Percentiles rank a stretch among this genome's conserved stretches.
phyloP scores from a whole-genome alignment of 805 yeast species.

The Candida silvicultrix region DNA sequence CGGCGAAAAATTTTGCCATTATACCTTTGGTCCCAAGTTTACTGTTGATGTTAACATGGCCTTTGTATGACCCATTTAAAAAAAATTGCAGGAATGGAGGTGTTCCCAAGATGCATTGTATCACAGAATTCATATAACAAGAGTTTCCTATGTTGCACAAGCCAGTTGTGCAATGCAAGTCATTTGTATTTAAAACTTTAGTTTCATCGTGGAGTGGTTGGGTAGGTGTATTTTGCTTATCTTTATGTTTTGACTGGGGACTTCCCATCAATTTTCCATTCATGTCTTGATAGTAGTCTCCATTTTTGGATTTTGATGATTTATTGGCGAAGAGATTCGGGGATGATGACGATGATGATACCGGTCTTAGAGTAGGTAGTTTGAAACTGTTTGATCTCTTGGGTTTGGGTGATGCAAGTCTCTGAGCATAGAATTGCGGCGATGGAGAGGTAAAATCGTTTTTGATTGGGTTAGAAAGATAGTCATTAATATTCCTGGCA shows the following conservation, averaged over 20 bases:
- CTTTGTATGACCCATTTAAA: slow-evolving; percentile 50
- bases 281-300: background rate
- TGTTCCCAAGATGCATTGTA: slow-evolving; percentile 82
- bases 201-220: background rate
- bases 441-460: slow-evolving; percentile 8
- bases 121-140: slow-evolving; percentile 84
- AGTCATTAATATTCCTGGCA: slow-evolving; percentile 13
- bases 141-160: slow-evolving; percentile 81
- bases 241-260: too few relatives aligned
- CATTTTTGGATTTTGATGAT: background rate
- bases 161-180: slow-evolving; percentile 53
- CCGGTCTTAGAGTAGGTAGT: slow-evolving; percentile 5
- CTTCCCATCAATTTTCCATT: background rate
- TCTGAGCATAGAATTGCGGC: slow-evolving; percentile 2
- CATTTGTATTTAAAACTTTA: background rate
- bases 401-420: slow-evolving; percentile 7
- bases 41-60: slow-evolving; percentile 67
- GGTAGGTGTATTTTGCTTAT: background rate
- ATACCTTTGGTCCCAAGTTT: slow-evolving; percentile 77
- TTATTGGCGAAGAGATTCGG: background rate
- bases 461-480: slow-evolving; percentile 12
- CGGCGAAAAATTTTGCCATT: slow-evolving; percentile 62
- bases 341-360: slow-evolving; percentile 5
- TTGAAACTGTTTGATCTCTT: slow-evolving; percentile 18
- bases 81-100: slow-evolving; percentile 60